Evolutionary conservation across 257 asterid genomes (phyloP), one percentile per base, ranked within the genome.

Genomic region (Solanum pinnatisectum): DNA sequence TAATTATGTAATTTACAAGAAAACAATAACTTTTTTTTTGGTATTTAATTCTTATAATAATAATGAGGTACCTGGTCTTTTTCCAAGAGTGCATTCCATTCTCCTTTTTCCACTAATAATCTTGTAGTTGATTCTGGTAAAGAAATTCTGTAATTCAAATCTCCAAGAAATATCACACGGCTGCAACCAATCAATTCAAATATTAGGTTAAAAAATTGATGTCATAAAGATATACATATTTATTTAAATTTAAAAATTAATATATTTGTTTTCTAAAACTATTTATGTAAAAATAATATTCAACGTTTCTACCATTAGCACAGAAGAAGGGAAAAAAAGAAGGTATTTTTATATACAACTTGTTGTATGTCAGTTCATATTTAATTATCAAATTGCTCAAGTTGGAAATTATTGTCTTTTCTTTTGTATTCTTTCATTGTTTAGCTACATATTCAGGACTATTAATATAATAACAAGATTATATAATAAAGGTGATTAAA

Each of bases 131-230:
- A 88, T 84, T 93, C 97, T 13, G 95, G 95, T 86, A 94, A 52
- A 9, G 94, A 91, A 52, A 94, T 93, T 88, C 95, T 90, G 83
- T 94, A 94, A 87, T 94, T 94, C 90, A 94, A 90, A 88, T 94
- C 97, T 88, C 97, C 97, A 32, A 94, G 93, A 83, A 93, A 90
- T 84, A 94, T 91, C 63, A 94, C 94, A 85, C 90, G 94, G 49
- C 97, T 94, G 91, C 94, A 91, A 72, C 76, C 27, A 40, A 87
- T 23, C 56, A 71, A 88, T 78, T 25, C 49, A 70, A 46, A 46
- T 16, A 81, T 46, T 46, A 81, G 85, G 67, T 71, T 78, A 42
- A 78, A 42, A 78, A 67, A 84, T 5, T 78, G 84, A 84, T 59
- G 72, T 88, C 85, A 87, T 63, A 87, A 65, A 87, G 0, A 42